Evolutionary conservation across 768 basidiomycete species (phyloP), one percentile per base, ranked within the genome.

Genomic region (Boletus pseudo-olivaceus): DNA sequence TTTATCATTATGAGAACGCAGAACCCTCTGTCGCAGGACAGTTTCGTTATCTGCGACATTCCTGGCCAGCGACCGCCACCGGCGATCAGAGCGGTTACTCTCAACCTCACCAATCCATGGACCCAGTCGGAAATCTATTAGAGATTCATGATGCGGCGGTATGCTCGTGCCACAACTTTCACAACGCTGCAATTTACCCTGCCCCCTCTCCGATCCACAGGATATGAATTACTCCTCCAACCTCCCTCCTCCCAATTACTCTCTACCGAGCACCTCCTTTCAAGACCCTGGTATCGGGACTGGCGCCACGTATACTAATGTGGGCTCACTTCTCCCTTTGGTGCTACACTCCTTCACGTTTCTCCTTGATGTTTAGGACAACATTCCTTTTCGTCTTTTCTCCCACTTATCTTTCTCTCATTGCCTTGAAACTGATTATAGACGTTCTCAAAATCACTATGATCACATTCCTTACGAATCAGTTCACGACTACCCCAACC

Each of bases 1-100:
- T 15, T 7, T 50, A 62, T 6, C 52, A 59, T 45, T 26, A 46
- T 56, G 60, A 35, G 46, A 47, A 48, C 20, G 29, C 57, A 35
- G 51, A 42, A 20, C 39, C 50, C 30, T 26, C 57, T 27, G 35
- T 49, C 7, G 6, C 49, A 26, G 54, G 17, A 51, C 57, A 45
- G 1, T 27, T 20, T 8, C 35, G 2, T 12, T 37, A 44, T 9
- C 14, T 47, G 3, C 27, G 4, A 14, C 48, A 42, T 29, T 42
- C 51, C 34, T 63, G 56, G 61, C 17, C 52, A 10, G 35, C 30
- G 27, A 38, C 29, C 34, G 33, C 38, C 40, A 32, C 29, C 0
- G 30, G 7, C 19, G 51, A 54, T n/a, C 57, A 49, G 34, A 50
- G 37, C 10, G 20, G 15, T 37, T 45, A 49, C 52, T 12, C 47